These are phyloP conservation scores for Trypanosoma platydactyli DNA, from an alignment of 208 protist genomes.

Conservation along the genomic window DNA sequence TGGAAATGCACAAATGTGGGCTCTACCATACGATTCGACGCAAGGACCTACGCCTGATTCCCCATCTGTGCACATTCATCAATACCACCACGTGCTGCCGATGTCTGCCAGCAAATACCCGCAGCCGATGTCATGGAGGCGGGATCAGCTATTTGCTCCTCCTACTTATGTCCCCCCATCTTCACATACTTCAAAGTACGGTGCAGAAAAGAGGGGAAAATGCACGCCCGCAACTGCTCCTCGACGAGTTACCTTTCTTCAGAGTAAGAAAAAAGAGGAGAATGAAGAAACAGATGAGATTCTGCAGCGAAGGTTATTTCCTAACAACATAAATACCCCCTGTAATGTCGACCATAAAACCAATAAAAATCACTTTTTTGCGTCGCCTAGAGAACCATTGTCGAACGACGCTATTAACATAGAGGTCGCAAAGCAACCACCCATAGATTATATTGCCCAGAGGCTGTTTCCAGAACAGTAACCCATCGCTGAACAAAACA, in stretches of 20 bases:
- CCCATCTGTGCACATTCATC: not conserved
- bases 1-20: not conserved
- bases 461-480: conserved; percentile 26
- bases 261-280: conserved; percentile 5
- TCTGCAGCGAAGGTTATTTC: conserved; percentile 22
- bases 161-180: not conserved
- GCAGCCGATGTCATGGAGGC: not conserved
- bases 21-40: not conserved
- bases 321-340: conserved; percentile 11
- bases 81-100: not conserved
- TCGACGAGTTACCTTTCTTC: conserved; percentile 26
- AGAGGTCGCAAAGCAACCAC: conserved; percentile 6
- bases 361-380: not conserved
- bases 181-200: not conserved
- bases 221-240: conserved; percentile 29
- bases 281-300: conserved; percentile 6
- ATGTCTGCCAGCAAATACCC: not conserved
- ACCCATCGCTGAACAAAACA: not conserved
- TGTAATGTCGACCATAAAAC: not conserved
- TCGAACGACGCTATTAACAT: not conserved
- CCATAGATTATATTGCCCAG: conserved; percentile 25
- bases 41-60: not conserved
- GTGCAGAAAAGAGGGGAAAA: not conserved
- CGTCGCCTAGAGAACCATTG: not conserved
- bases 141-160: conserved; percentile 13